phyloP scores from a whole-genome alignment of 2,329 filamentous ascomycete genomes.

The Aspergillus pseudotamarii region DNA sequence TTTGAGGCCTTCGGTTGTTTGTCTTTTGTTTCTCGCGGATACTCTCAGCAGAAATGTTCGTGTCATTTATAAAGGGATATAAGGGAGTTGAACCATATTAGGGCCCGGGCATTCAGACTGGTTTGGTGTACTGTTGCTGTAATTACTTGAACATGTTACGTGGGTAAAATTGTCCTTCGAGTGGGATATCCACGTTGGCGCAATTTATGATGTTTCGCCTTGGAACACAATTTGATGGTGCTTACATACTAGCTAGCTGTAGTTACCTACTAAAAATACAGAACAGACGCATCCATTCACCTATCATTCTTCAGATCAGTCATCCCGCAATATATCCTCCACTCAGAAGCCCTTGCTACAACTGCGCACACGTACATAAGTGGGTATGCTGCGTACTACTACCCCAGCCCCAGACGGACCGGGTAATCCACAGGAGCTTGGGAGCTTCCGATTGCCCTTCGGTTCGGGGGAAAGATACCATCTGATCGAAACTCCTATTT shows the following conservation, averaged over 20 bases:
- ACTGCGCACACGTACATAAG: background rate
- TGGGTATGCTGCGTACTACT: background rate
- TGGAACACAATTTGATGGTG: slow-evolving; percentile 5
- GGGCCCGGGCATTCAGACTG: background rate
- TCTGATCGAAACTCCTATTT: background rate
- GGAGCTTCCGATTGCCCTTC: background rate
- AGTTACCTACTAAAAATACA: background rate
- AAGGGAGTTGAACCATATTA: slow-evolving; percentile 3
- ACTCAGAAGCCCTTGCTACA: background rate
- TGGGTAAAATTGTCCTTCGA: background rate
- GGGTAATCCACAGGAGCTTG: background rate
- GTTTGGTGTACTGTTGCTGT: background rate
- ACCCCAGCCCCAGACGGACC: background rate
- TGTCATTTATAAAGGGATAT: slow-evolving; percentile 7
- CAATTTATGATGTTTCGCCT: background rate
- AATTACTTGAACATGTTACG: background rate
- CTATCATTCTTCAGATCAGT: background rate
- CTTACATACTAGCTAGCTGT: background rate
- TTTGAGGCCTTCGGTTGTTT: slow-evolving; percentile 9
- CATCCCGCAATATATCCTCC: background rate
- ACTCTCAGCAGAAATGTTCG: slow-evolving; percentile 4
- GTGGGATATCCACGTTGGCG: background rate
- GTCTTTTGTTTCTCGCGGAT: slow-evolving; percentile 5
- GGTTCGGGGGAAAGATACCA: background rate
- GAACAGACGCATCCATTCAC: background rate